These are phyloP conservation scores for Chaetomidium leptoderma DNA, from an alignment of 495 filamentous ascomycete genomes.

Conservation along the genomic window DNA sequence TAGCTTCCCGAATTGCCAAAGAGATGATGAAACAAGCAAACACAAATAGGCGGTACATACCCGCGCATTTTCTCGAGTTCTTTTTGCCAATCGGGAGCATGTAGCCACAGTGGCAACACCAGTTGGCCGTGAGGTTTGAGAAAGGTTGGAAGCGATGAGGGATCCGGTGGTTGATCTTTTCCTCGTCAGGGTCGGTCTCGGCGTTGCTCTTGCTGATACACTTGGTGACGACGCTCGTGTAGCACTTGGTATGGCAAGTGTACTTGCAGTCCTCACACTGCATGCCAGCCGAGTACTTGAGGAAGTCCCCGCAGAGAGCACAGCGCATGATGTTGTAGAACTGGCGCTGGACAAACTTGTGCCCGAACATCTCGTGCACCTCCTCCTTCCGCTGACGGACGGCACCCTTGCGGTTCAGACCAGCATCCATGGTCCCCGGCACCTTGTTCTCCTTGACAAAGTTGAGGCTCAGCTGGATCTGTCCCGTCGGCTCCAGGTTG, in stretches of 20 bases:
- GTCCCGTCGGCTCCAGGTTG: constrained; percentile 87
- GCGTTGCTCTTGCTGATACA: constrained; percentile 99
- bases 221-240: constrained; percentile 95
- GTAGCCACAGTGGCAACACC: constrained; percentile 99
- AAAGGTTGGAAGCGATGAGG: constrained; percentile 93
- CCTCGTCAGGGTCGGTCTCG: constrained; percentile 95
- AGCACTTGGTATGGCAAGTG: constrained; percentile 96
- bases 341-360: constrained; percentile 96
- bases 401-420: constrained; percentile 90
- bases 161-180: constrained; percentile 98
- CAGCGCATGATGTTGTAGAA: constrained; percentile 99
- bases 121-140: constrained; percentile 95
- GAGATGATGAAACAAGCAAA: not conserved
- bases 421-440: constrained; percentile 69
- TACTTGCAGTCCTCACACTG: constrained; percentile 99
- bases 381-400: constrained; percentile 97
- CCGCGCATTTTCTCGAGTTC: constrained; percentile 84
- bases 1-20: constrained; percentile 14
- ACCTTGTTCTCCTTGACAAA: constrained; percentile 64
- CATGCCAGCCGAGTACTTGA: constrained; percentile 98
- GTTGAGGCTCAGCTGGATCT: constrained; percentile 76
- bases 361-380: constrained; percentile 94
- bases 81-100: constrained; percentile 95
- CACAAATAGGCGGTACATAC: constrained; percentile 39
- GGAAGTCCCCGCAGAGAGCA: constrained; percentile 93